Evolutionary conservation across 1,139 yeast species (phyloP).

Genomic region (Lodderomyces parapsilosis): DNA sequence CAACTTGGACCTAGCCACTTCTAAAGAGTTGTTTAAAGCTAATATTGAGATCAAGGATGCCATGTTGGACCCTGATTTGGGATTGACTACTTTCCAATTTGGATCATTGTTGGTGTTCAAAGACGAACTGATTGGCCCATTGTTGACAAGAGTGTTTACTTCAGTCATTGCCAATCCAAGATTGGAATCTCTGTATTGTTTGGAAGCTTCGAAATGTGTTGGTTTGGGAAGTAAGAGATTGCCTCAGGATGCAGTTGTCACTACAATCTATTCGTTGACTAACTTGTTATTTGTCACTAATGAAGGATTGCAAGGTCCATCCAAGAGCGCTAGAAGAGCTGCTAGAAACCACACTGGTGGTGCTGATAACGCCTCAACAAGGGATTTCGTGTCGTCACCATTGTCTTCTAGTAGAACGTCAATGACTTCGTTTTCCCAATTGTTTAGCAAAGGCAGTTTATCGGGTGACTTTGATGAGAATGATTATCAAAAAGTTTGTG

Average conservation of each 20-base stretch:
- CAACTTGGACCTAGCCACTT: slow-evolving; percentile 32
- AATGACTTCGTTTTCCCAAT: slow-evolving; percentile 16
- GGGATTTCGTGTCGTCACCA: slow-evolving; percentile 9
- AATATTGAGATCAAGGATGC: slow-evolving; percentile 41
- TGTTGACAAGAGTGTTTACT: slow-evolving; percentile 50
- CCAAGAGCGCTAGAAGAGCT: slow-evolving; percentile 27
- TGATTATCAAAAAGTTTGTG: slow-evolving; percentile 40
- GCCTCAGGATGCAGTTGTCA: slow-evolving; percentile 78
- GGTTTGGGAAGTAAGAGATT: slow-evolving; percentile 47
- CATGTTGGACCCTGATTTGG: slow-evolving; percentile 46
- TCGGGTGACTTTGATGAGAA: slow-evolving; percentile 26
- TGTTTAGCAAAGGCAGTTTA: slow-evolving; percentile 11
- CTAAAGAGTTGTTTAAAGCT: slow-evolving; percentile 35
- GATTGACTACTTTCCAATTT: slow-evolving; percentile 50
- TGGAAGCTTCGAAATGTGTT: slow-evolving; percentile 38
- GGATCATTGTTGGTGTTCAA: slow-evolving; percentile 54
- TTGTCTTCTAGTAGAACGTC: slow-evolving; percentile 20
- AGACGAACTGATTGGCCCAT: slow-evolving; percentile 45
- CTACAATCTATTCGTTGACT: slow-evolving; percentile 82
- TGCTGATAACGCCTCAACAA: slow-evolving; percentile 7
- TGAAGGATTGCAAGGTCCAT: slow-evolving; percentile 25
- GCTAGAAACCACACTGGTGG: slow-evolving; percentile 7
- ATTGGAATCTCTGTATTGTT: slow-evolving; percentile 29
- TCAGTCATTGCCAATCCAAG: slow-evolving; percentile 47
- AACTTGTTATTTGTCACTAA: slow-evolving; percentile 67